These are phyloP conservation scores for Dendrobium chrysotoxum DNA, from an alignment of 106 monocot genomes.

Conservation along the genomic window DNA sequence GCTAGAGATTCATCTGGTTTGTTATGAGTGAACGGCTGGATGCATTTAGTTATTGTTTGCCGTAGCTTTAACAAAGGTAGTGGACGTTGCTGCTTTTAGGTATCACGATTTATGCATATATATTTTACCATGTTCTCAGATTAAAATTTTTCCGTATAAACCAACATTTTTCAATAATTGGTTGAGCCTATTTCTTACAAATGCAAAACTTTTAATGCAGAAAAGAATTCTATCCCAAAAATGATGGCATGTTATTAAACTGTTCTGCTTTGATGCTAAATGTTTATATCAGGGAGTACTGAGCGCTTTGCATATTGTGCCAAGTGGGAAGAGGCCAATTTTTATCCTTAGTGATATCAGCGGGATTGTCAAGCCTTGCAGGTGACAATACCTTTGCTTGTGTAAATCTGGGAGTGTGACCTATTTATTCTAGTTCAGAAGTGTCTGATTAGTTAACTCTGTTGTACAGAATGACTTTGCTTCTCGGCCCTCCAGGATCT, in stretches of 20 bases:
- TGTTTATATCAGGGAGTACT: constrained; percentile 21
- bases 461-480: constrained; percentile 20
- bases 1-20: too few species aligned
- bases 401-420: background rate
- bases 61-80: too few species aligned
- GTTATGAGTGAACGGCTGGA: too few species aligned
- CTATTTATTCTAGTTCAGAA: background rate
- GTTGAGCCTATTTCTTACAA: background rate
- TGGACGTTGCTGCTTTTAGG: too few species aligned
- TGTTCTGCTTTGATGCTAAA: background rate
- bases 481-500: constrained; percentile 23
- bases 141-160: background rate
- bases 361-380: constrained; percentile 33
- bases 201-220: background rate
- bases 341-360: constrained; percentile 25
- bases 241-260: background rate
- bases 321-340: constrained; percentile 28
- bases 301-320: constrained; percentile 11
- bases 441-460: background rate
- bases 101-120: background rate
- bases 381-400: background rate
- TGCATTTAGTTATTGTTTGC: too few species aligned
- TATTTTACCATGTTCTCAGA: background rate
- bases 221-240: too few species aligned
- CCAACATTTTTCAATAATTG: background rate